A percentile compares a stretch with the other conserved stretches of the same genome.
Evolutionary conservation across 2,329 filamentous ascomycete genomes (phyloP).

Genomic region (Colletotrichum sp.): DNA sequence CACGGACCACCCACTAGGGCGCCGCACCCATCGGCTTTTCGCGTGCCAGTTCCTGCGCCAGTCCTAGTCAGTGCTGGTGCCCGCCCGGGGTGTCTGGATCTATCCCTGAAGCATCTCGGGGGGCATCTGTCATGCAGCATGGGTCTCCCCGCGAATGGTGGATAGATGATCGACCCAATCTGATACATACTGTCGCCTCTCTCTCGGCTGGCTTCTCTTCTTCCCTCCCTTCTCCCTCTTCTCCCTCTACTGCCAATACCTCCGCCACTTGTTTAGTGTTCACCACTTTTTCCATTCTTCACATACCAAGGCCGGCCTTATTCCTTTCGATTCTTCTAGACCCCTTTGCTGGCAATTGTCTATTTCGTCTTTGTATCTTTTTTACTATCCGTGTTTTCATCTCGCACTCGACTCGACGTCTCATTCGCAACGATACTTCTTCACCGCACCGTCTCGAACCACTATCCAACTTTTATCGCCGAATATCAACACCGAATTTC

Average conservation of each 20-base stretch:
- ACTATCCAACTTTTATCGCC: not conserved
- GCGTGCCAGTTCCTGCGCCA: constrained; percentile 22
- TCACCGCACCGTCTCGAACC: not conserved
- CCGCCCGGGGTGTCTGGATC: constrained; percentile 20
- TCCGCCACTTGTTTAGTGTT: constrained; percentile 8
- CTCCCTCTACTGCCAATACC: constrained; percentile 1
- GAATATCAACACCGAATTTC: not conserved
- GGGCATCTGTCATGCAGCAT: constrained; percentile 21
- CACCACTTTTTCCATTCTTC: constrained; percentile 5
- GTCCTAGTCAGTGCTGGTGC: constrained; percentile 22
- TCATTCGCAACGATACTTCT: not conserved
- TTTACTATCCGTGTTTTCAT: not conserved
- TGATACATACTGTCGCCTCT: constrained; percentile 24
- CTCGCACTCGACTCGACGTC: not conserved
- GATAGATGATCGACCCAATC: constrained; percentile 22
- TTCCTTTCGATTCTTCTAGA: constrained; percentile 19
- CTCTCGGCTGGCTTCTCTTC: constrained; percentile 4
- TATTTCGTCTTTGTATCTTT: not conserved
- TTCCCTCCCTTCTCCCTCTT: constrained; percentile 10
- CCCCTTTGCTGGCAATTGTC: constrained; percentile 18
- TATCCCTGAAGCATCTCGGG: constrained; percentile 18
- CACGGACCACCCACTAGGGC: constrained; percentile 20
- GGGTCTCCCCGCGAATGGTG: constrained; percentile 22
- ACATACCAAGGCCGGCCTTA: constrained; percentile 23
- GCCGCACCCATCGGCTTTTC: constrained; percentile 21